Base-by-base conservation (phyloP, 345 rosid species). In the Arabis hirsuta region DNA sequence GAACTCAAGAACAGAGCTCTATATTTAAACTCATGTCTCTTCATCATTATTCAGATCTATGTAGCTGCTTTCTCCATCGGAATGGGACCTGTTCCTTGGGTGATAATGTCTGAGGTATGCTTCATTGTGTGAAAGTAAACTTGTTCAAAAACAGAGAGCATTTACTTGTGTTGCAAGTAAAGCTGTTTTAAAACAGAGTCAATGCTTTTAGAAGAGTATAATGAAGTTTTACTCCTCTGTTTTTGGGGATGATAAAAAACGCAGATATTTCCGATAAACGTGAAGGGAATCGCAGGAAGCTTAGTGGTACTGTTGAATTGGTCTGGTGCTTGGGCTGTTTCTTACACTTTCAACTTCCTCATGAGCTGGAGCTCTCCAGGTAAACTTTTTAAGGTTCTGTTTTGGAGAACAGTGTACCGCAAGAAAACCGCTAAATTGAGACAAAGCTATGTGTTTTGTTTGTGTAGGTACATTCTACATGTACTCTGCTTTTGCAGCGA, bases 11-110 rank as follows among this genome's bases (percentile, higher is more conserved):
- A 16, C 61, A 59, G 68, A 60, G 42, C 29, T 52, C 7, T 34
- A 3, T 42, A 24, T 5, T 51, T 29, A 47, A 20, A 7, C 0
- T 46, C 12, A 0, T 8, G 6, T 69, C 7, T 55, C 12, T 9
- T 55, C 9, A 24, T 41, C 3, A 44, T 16, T 9, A n/a, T 67
- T 36, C 82, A 93, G 98, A 74, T 86, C 5, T 94, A 78, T 27
- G 55, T 88, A 63, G 81, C 95, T 32, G 73, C 83, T 7, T 94
- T 86, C 78, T 91, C 97, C 12, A 83, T 94, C 38, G 97, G 98
- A 69, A 78, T 88, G 89, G 96, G 97, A 79, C 92, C 97, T 43
- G 95, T 88, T 81, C 98, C 97, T 29, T 94, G 98, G 98, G 80
- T 94, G 80, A 84, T 94, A 65, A 89, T 91, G 97, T 94, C 97